Evolutionary conservation across 208 protist genomes (phyloP).

Genomic region (Leishmania braziliensis): DNA sequence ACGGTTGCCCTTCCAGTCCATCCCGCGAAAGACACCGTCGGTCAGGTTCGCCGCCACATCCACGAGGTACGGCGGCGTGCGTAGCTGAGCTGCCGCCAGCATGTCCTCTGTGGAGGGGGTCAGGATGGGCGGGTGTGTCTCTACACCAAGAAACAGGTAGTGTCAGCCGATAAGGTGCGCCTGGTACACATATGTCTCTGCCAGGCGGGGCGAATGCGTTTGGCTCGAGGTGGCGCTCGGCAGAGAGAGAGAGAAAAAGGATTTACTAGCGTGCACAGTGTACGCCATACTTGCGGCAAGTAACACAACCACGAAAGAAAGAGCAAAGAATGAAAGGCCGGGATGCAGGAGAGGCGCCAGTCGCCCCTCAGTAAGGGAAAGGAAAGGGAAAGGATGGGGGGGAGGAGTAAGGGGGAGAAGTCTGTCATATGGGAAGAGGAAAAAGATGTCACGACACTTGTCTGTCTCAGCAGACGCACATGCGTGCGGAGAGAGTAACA

Average conservation of each 20-base stretch:
- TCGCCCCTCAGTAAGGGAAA: background rate
- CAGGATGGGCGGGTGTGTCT: background rate
- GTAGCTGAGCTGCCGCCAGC: constrained; percentile 1
- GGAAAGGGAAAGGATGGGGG: background rate
- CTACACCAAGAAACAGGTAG: background rate
- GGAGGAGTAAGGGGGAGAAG: background rate
- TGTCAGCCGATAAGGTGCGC: background rate
- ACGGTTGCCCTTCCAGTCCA: constrained; percentile 79
- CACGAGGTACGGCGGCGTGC: constrained; percentile 59
- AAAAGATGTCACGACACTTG: background rate
- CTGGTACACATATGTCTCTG: background rate
- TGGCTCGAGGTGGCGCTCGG: background rate
- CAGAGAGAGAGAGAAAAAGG: background rate
- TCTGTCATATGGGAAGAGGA: background rate
- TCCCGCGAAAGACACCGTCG: constrained; percentile 87
- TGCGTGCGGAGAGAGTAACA: background rate
- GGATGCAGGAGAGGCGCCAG: background rate
- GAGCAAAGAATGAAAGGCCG: background rate
- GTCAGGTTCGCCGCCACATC: constrained; percentile 91
- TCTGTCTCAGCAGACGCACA: background rate
- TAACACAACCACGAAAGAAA: background rate
- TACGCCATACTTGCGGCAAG: background rate
- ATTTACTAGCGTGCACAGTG: background rate
- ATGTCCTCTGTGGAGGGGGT: constrained; percentile 3
- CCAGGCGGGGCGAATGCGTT: background rate